phyloP scores from a whole-genome alignment of 78 protist species.

The Tieghemostelium lacteum region DNA sequence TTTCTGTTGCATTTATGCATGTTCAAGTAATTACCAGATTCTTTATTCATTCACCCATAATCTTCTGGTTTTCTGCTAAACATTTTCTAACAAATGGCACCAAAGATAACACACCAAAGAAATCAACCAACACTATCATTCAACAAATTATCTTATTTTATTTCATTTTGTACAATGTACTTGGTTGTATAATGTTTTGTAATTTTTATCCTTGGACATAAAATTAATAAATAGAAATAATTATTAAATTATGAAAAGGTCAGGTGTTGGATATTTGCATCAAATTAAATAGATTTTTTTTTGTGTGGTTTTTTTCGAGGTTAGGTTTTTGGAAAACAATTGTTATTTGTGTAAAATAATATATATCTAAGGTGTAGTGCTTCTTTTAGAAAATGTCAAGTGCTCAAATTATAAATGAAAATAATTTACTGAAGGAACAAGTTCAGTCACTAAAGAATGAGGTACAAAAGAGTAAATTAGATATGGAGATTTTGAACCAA shows the following conservation, averaged over 20 bases:
- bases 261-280: no score
- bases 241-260: no score
- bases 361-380: no score
- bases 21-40: constrained; percentile 80
- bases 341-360: no score
- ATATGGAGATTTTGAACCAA: constrained; percentile 20
- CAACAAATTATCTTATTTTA: constrained; percentile 16
- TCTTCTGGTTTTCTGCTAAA: constrained; percentile 60
- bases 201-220: constrained; percentile 83
- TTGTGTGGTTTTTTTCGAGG: no score
- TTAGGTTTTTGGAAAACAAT: no score
- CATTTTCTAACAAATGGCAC: not conserved
- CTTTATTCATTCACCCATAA: constrained; percentile 65
- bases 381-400: no score
- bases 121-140: no score
- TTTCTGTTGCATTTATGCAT: constrained; percentile 71
- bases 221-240: no score
- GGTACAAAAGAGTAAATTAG: not conserved
- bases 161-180: constrained; percentile 66
- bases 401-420: not conserved
- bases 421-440: not conserved
- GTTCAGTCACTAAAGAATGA: not conserved
- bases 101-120: not conserved
- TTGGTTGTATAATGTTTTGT: constrained; percentile 56
- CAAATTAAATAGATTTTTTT: no score